A percentile compares a stretch with the other conserved stretches of the same genome.
Conservation (phyloP, 768 basidiomycete species). For the Suillus occidentalis region DNA sequence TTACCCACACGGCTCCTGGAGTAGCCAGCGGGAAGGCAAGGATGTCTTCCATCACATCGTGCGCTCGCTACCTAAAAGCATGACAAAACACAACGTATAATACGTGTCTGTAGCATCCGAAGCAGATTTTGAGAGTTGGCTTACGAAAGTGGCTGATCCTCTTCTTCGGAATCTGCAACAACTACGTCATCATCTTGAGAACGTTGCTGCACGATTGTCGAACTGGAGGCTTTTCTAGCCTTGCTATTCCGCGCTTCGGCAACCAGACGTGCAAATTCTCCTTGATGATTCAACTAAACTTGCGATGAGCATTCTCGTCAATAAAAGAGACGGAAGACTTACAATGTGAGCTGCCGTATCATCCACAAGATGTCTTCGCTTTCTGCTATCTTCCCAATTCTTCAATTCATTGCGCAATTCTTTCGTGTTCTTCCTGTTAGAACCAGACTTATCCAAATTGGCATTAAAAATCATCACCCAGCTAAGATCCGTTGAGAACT, state of each 20-base stretch:
- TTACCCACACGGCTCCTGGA: neutral
- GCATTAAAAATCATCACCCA: conserved; percentile 73
- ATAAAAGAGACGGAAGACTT: conserved; percentile 10
- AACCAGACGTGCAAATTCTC: conserved; percentile 36
- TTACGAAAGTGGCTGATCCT: conserved; percentile 11
- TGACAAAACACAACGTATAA: neutral
- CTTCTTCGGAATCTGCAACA: conserved; percentile 39
- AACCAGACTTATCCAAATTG: conserved; percentile 58
- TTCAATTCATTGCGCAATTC: conserved; percentile 55
- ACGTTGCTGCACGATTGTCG: neutral
- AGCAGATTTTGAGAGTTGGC: neutral
- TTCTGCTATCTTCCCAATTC: conserved; percentile 56
- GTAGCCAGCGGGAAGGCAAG: neutral
- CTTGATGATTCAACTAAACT: conserved; percentile 23
- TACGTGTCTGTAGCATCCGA: neutral
- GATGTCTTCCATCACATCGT: neutral
- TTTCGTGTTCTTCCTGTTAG: conserved; percentile 43
- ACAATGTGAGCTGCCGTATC: conserved; percentile 43
- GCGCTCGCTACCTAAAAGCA: neutral
- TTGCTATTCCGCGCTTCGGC: conserved; percentile 36
- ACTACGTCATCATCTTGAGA: conserved; percentile 22
- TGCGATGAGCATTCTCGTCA: neutral
- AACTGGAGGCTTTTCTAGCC: conserved; percentile 22
- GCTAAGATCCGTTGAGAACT: conserved; percentile 33
- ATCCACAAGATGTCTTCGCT: conserved; percentile 36